Evolutionary conservation across 495 filamentous ascomycete species (phyloP).

Genomic region (Chaetomium fimeti): DNA sequence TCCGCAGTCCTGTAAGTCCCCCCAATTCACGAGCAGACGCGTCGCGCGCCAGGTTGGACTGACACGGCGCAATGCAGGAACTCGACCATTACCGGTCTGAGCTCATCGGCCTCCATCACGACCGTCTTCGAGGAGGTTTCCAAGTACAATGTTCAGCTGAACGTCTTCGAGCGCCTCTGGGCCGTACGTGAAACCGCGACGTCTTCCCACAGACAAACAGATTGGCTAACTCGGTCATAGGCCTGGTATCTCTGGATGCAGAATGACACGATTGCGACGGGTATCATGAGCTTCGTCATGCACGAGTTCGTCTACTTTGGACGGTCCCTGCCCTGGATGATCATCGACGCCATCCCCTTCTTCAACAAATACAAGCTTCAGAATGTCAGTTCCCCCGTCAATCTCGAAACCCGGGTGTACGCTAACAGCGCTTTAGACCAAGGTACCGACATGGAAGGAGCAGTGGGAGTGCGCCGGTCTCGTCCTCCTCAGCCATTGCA

Average conservation of each 20-base stretch:
- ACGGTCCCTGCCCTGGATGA: conserved; percentile 85
- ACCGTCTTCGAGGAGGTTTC: conserved; percentile 82
- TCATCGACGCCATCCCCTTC: conserved; percentile 81
- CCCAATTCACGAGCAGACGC: neutral
- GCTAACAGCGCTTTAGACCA: conserved; percentile 56
- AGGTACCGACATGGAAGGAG: conserved; percentile 83
- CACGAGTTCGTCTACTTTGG: conserved; percentile 95
- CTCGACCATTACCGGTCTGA: conserved; percentile 50
- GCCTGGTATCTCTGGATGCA: conserved; percentile 96
- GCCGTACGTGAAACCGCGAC: conserved; percentile 58
- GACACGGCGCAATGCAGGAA: conserved; percentile 32
- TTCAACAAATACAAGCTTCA: conserved; percentile 96
- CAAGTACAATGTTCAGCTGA: conserved; percentile 83
- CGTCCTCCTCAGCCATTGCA: conserved; percentile 90
- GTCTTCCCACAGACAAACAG: neutral
- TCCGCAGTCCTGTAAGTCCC: conserved; percentile 40
- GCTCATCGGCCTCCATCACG: conserved; percentile 64
- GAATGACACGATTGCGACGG: conserved; percentile 92
- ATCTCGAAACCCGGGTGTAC: neutral
- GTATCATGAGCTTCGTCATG: conserved; percentile 94
- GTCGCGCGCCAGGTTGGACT: conserved; percentile 17
- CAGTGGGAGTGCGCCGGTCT: conserved; percentile 92
- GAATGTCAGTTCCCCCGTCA: conserved; percentile 54
- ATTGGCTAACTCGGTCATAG: conserved; percentile 31
- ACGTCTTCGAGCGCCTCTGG: conserved; percentile 81